Percentiles rank a stretch among this genome's conserved stretches.
These are phyloP conservation scores for Gryganskiella cystojenkinii DNA, from an alignment of 192 early-diverging fungal species.

Conservation along the genomic window DNA sequence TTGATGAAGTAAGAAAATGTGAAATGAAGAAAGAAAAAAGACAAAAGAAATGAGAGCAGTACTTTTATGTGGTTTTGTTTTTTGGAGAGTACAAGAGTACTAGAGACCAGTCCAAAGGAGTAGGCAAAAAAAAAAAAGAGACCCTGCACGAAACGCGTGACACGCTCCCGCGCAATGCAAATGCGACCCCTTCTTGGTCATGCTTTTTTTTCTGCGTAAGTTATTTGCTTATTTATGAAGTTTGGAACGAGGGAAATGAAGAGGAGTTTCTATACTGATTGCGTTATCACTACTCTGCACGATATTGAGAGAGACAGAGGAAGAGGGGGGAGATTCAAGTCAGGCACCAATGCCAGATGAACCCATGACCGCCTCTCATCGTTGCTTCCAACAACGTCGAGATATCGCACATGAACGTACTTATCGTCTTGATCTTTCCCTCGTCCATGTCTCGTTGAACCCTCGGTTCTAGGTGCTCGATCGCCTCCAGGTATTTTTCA, in stretches of 20 bases:
- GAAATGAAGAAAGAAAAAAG: not conserved
- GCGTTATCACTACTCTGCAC: too few species aligned
- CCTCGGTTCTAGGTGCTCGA: conserved; percentile 39
- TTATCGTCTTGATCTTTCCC: conserved; percentile 47
- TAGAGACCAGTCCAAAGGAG: too few species aligned
- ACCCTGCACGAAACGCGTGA: too few species aligned
- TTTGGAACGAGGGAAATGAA: not conserved
- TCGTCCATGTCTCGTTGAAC: conserved; percentile 50
- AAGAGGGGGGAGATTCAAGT: conserved; percentile 13
- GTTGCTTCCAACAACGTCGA: conserved; percentile 40
- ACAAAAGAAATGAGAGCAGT: not conserved
- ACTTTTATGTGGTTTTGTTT: too few species aligned
- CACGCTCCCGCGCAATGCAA: too few species aligned
- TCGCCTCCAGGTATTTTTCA: conserved; percentile 53
- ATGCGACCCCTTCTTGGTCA: not conserved
- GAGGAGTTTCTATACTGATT: too few species aligned
- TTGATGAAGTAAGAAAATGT: not conserved
- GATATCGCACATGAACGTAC: conserved; percentile 49
- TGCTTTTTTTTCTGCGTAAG: not conserved
- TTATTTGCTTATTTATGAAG: too few species aligned
- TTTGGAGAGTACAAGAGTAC: too few species aligned
- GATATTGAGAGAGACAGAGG: not conserved
- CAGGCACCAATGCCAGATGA: conserved; percentile 53
- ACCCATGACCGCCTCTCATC: conserved; percentile 33
- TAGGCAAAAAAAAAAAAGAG: too few species aligned